A percentile compares a stretch with the other conserved stretches of the same genome.
Conservation (phyloP, 179 eudicot species). For the Beta lomatogona region DNA sequence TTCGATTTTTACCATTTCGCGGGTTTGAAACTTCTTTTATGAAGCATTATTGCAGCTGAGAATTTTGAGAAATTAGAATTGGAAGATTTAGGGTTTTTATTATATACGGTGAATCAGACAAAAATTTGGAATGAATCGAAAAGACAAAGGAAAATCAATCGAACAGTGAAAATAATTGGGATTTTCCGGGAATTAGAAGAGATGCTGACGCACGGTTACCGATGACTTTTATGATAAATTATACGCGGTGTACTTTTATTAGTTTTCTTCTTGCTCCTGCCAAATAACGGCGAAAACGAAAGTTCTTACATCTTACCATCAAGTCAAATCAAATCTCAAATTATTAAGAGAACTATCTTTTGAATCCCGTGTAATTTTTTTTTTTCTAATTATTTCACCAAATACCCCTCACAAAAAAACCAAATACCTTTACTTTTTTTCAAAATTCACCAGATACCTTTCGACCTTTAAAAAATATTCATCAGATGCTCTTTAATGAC, state of each 20-base stretch:
- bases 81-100: neutral
- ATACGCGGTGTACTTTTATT: neutral
- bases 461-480: too few species aligned
- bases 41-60: slow-evolving; percentile 46
- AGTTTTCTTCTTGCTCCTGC: too few species aligned
- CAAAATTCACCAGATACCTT: too few species aligned
- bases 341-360: too few species aligned
- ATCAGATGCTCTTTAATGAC: too few species aligned
- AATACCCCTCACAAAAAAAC: too few species aligned
- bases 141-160: neutral
- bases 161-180: neutral
- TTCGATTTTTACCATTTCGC: slow-evolving; percentile 66
- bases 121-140: neutral
- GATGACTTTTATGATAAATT: neutral
- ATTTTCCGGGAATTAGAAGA: neutral
- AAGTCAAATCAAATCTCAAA: too few species aligned
- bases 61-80: neutral
- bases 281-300: too few species aligned
- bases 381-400: too few species aligned
- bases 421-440: too few species aligned
- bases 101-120: neutral
- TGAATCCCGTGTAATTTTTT: too few species aligned
- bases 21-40: slow-evolving; percentile 77
- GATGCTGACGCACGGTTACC: neutral
- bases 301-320: too few species aligned